Evolutionary conservation across 1,284 basidiomycete species (phyloP).

Genomic region (Ganoderma resinaceum): DNA sequence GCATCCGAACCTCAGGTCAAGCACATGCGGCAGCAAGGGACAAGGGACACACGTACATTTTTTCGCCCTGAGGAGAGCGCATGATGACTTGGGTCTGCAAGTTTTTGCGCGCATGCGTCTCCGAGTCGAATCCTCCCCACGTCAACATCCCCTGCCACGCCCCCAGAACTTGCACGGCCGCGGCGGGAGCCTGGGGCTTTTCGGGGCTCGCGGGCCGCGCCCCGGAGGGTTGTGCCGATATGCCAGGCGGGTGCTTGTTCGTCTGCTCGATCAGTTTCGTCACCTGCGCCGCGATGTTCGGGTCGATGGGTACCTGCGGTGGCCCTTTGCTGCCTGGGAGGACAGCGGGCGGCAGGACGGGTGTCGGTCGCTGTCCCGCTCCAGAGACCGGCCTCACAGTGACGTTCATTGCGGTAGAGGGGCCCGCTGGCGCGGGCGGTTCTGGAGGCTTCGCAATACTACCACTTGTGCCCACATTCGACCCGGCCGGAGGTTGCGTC

Average conservation of each 20-base stretch:
- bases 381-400: not conserved
- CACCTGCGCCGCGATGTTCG: conserved; percentile 51
- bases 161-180: not conserved
- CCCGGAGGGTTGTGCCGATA: not conserved
- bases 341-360: not conserved
- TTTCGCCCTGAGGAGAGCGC: conserved; percentile 9
- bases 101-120: conserved; percentile 49
- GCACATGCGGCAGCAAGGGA: not conserved
- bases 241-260: conserved; percentile 31
- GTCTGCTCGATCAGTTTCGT: conserved; percentile 59
- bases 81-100: conserved; percentile 44
- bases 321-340: not conserved
- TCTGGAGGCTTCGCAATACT: not conserved
- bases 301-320: conserved; percentile 15
- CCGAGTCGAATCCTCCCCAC: conserved; percentile 52
- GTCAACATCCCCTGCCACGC: conserved; percentile 61
- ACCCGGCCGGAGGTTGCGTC: not conserved
- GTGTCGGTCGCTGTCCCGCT: not conserved
- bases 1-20: not conserved
- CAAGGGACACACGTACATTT: conserved; percentile 31
- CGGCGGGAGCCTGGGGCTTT: not conserved
- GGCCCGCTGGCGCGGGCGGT: not conserved
- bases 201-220: conserved; percentile 8
- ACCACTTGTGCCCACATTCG: not conserved
- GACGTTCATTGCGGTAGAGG: not conserved